phyloP scores from a whole-genome alignment of 352 stramenopile species.

The Elongisporangium anandrum region DNA sequence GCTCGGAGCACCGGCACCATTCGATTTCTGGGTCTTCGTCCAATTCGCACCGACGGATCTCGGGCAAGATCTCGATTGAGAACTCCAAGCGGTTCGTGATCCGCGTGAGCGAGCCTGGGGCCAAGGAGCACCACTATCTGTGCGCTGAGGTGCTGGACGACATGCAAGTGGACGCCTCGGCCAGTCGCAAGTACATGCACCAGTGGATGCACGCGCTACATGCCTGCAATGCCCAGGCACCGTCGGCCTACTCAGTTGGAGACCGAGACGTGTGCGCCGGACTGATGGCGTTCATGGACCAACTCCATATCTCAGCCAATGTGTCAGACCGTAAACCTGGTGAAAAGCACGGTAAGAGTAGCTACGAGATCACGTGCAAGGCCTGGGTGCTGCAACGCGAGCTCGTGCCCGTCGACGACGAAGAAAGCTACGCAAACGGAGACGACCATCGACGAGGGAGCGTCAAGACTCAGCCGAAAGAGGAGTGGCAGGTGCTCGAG shows the following conservation, averaged over 20 bases:
- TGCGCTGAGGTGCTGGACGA: constrained; percentile 35
- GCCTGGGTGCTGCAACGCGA: constrained; percentile 65
- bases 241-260: background rate
- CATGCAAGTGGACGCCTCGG: constrained; percentile 14
- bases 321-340: constrained; percentile 21
- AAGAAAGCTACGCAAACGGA: constrained; percentile 1
- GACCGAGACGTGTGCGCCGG: background rate
- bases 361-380: constrained; percentile 49
- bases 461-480: background rate
- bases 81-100: constrained; percentile 70
- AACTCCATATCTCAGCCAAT: constrained; percentile 41
- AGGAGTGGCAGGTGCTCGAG: constrained; percentile 57
- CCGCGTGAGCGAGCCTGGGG: constrained; percentile 31
- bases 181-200: constrained; percentile 38
- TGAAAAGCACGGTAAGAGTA: constrained; percentile 16
- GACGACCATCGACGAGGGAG: constrained; percentile 1
- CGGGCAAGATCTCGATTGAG: constrained; percentile 28
- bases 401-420: constrained; percentile 17
- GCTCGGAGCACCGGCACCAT: background rate
- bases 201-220: constrained; percentile 50
- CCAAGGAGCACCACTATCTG: constrained; percentile 42
- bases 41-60: background rate
- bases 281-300: constrained; percentile 27
- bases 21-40: background rate
- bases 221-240: background rate